Base-by-base conservation (phyloP, 1,284 basidiomycete species). In the Trichosporon inkin region DNA sequence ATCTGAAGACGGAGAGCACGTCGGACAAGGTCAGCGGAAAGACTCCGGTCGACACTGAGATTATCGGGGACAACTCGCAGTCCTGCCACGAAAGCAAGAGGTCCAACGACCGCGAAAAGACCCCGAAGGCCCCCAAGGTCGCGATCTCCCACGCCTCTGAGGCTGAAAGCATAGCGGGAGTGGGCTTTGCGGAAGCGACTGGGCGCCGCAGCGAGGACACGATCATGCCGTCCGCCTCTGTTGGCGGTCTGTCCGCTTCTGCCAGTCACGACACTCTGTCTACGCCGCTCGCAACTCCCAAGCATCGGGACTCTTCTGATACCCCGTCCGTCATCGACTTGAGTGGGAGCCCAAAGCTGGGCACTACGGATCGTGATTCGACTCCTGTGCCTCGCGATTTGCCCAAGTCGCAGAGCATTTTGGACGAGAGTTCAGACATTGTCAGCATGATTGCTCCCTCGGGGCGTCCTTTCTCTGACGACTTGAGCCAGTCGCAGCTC, bases 371-470 rank as follows among this genome's bases (percentile, higher is more conserved):
- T 38, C 24, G 24, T 14, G 54, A 55, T n/a, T 37, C 53, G 11
- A 55, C 54, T 6, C 54, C 54, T 10, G 38, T 40, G 16, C 22
- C 54, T 11, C 38, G 39, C 6, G 54, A 55, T 14, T 14, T 13
- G 11, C 7, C 44, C 6, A 49, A 32, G 7, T 32, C 44, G 8
- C 44, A 49, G 44, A 49, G 44, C 14, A 24, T 49, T 0, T 55
- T 64, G 10, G 60, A 64, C 47, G 60, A 64, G 44, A 54, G 60
- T 53, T 57, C 55, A 19, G 63, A 64, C 35, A 58, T 64, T 14
- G 63, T 64, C 38, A 64, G 63, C 56, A 35, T 64, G 10, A 20
- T 51, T 13, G 41, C 40, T 16, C 13, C 32, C 17, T 22, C 51
- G 11, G 37, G 28, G 22, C 53, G 37, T 54, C 24, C 53, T 14